Percentiles rank a stretch among this genome's conserved stretches.
phyloP scores from a whole-genome alignment of 1,139 yeast species.

The Meyerozyma carpophila region DNA sequence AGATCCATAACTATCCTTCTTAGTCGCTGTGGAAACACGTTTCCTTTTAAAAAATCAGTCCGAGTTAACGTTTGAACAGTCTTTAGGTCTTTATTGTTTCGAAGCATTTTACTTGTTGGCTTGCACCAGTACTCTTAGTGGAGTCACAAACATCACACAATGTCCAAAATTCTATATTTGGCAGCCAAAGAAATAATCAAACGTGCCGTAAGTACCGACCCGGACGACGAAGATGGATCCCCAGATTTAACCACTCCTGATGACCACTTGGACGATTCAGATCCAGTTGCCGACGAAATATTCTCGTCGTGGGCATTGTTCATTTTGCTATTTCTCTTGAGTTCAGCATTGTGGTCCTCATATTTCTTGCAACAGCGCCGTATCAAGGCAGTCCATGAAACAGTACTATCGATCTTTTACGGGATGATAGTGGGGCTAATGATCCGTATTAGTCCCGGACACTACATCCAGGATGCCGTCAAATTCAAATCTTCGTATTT shows the following conservation, averaged over 20 bases:
- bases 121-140: too few species aligned
- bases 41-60: too few species aligned
- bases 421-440: constrained; percentile 95
- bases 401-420: constrained; percentile 89
- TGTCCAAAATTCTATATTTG: background rate
- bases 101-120: too few species aligned
- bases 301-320: constrained; percentile 96
- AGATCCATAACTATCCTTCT: too few species aligned
- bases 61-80: too few species aligned
- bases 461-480: constrained; percentile 93
- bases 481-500: constrained; percentile 92
- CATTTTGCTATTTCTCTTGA: constrained; percentile 72
- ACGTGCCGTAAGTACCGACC: constrained; percentile 12
- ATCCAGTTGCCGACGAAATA: constrained; percentile 93
- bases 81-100: too few species aligned
- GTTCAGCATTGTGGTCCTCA: constrained; percentile 91
- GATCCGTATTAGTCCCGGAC: constrained; percentile 89
- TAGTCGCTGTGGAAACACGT: too few species aligned
- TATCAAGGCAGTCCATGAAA: constrained; percentile 93
- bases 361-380: constrained; percentile 88
- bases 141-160: background rate
- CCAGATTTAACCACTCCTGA: constrained; percentile 51
- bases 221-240: constrained; percentile 34
- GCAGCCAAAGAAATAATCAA: constrained; percentile 1
- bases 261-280: constrained; percentile 55